phyloP scores from a whole-genome alignment of 2,329 filamentous ascomycete genomes.

The Clarireedia sp. region DNA sequence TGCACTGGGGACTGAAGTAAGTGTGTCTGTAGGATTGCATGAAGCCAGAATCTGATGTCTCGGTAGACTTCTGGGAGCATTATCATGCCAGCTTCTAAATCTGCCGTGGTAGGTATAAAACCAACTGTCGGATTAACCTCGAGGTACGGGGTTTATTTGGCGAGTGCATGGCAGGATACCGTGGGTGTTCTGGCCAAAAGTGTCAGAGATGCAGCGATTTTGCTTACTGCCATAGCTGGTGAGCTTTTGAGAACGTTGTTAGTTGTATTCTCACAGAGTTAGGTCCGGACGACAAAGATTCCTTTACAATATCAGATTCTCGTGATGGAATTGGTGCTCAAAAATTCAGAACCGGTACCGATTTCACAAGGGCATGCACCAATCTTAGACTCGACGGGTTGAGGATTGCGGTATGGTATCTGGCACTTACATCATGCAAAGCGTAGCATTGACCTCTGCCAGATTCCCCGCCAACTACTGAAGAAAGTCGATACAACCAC shows the following conservation, averaged over 20 bases:
- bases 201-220: slow-evolving; percentile 55
- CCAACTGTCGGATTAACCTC: slow-evolving; percentile 57
- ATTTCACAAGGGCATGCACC: neutral
- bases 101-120: slow-evolving; percentile 59
- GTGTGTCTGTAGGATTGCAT: neutral
- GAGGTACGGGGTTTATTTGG: slow-evolving; percentile 53
- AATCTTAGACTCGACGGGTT: neutral
- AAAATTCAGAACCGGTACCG: neutral
- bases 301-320: neutral
- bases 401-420: neutral
- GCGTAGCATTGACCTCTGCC: neutral
- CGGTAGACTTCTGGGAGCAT: slow-evolving; percentile 47
- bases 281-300: neutral
- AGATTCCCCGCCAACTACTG: slow-evolving; percentile 1
- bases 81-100: slow-evolving; percentile 42
- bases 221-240: slow-evolving; percentile 55
- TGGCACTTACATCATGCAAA: neutral
- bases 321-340: neutral
- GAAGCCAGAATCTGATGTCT: neutral
- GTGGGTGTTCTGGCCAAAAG: slow-evolving; percentile 42
- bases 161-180: slow-evolving; percentile 54
- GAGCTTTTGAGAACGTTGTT: slow-evolving; percentile 6
- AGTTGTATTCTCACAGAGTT: too few species aligned
- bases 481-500: neutral
- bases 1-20: slow-evolving; percentile 48